Percentiles rank a stretch among this genome's conserved stretches.
phyloP scores from a whole-genome alignment of 2,329 filamentous ascomycete genomes.

The Mycosphaerelloides madeirae region DNA sequence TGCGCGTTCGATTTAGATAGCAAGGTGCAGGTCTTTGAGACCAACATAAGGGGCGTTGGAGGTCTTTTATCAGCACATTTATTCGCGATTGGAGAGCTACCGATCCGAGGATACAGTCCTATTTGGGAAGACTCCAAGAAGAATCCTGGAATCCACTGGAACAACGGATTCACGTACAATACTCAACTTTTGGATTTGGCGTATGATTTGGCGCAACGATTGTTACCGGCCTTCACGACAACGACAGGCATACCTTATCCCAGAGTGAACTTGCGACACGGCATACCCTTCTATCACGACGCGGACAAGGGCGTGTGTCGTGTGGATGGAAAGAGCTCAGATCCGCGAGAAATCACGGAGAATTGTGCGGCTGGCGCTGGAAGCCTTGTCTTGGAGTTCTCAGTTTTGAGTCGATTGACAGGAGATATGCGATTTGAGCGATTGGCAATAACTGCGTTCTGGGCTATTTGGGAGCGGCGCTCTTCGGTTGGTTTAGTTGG shows the following conservation, averaged over 20 bases:
- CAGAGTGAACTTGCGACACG: slow-evolving; percentile 82
- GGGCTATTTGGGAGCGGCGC: slow-evolving; percentile 88
- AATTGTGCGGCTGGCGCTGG: slow-evolving; percentile 97
- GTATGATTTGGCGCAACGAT: slow-evolving; percentile 72
- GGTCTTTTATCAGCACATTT: slow-evolving; percentile 88
- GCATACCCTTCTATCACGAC: slow-evolving; percentile 80
- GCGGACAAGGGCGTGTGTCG: slow-evolving; percentile 46
- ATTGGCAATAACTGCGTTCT: slow-evolving; percentile 86
- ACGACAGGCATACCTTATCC: slow-evolving; percentile 90
- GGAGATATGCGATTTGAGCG: slow-evolving; percentile 85
- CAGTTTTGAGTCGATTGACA: slow-evolving; percentile 80
- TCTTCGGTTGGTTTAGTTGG: slow-evolving; percentile 85
- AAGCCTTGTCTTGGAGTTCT: slow-evolving; percentile 89
- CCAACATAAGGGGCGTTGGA: slow-evolving; percentile 87
- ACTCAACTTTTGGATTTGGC: slow-evolving; percentile 88
- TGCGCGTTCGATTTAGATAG: slow-evolving; percentile 91
- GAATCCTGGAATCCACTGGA: slow-evolving; percentile 39
- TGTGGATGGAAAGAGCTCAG: slow-evolving; percentile 38
- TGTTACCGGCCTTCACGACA: slow-evolving; percentile 90
- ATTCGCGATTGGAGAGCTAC: slow-evolving; percentile 85
- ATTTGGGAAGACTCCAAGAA: slow-evolving; percentile 30
- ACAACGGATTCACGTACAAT: slow-evolving; percentile 68
- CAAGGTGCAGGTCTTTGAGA: slow-evolving; percentile 98
- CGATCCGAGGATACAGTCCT: slow-evolving; percentile 73
- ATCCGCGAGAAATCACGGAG: slow-evolving; percentile 73